phyloP scores from a whole-genome alignment of 352 stramenopile species.

The Pythium phragmitis region DNA sequence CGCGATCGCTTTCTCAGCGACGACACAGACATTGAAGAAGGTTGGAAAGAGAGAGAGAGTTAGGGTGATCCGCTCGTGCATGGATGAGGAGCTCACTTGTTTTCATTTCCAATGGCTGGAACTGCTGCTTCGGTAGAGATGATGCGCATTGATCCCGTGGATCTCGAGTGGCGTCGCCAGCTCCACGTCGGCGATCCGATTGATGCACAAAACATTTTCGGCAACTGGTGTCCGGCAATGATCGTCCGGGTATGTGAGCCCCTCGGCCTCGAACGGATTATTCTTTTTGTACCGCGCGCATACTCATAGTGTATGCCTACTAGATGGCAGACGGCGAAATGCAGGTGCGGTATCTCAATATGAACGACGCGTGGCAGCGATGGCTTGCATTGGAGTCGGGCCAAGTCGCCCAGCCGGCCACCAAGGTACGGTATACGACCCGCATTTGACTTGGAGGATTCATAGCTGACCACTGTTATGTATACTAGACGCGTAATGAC shows the following conservation, averaged over 20 bases:
- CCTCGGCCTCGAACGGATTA: too few species aligned
- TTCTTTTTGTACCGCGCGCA: too few species aligned
- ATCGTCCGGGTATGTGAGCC: slow-evolving; percentile 37
- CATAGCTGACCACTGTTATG: too few species aligned
- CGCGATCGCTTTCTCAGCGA: slow-evolving; percentile 34
- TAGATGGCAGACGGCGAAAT: slow-evolving; percentile 63
- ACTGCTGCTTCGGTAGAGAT: slow-evolving; percentile 45
- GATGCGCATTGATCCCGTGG: slow-evolving; percentile 72
- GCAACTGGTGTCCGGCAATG: slow-evolving; percentile 79
- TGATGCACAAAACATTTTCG: slow-evolving; percentile 81
- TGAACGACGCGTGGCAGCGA: slow-evolving; percentile 74
- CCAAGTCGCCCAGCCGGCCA: slow-evolving; percentile 50
- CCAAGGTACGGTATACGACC: slow-evolving; percentile 38
- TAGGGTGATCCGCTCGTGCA: too few species aligned
- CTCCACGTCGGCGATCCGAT: slow-evolving; percentile 61
- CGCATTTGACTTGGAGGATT: background rate
- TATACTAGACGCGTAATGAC: slow-evolving; percentile 43
- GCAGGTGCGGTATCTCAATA: slow-evolving; percentile 75
- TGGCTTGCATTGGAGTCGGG: slow-evolving; percentile 69
- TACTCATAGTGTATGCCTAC: background rate
- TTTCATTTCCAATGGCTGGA: slow-evolving; percentile 4
- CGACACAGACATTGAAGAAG: slow-evolving; percentile 80
- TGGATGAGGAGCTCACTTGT: background rate
- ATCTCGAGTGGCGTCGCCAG: slow-evolving; percentile 70
- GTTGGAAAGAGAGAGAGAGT: slow-evolving; percentile 21